Base-by-base conservation (phyloP, 768 basidiomycete species). In the Goffeauzyma gilvescens region DNA sequence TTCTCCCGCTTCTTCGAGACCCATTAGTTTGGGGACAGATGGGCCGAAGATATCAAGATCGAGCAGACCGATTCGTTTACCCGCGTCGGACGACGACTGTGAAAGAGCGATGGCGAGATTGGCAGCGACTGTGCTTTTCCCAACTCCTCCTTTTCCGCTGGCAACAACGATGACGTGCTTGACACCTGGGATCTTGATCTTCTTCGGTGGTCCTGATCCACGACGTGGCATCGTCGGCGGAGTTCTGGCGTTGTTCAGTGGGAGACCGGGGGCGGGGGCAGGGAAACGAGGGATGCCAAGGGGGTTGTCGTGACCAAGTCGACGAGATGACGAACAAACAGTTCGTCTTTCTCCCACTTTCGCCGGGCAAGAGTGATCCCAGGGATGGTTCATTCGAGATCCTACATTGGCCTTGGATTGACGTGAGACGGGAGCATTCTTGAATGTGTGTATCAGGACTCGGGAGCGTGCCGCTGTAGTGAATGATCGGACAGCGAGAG, bases 41-140 rank as follows among this genome's bases (percentile, higher is more conserved):
- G 90, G 90, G 0, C 90, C 90, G 54, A 93, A 95, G 33, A 98
- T 77, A 60, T 98, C 90, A 7, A 98, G 72, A 64, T 98, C 90
- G 0, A 98, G 71, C 15, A 96, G 65, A 0, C 90, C 90, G 2
- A 96, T 75, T 24, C 79, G 85, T 15, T 34, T 34, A 28, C 12
- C 4, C 26, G 43, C 4, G 22, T 18, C 10, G 20, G 22, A 9
- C 13, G 27, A 23, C n/a, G 38, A 32, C 37, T 44, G 21, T 34
- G 43, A 42, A 14, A 37, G 9, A 20, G 17, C 40, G 23, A 41
- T 55, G 18, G 28, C 6, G 4, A 18, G 45, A 71, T 28, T 48
- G 87, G 86, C 80, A 43, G 87, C 83, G 24, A 95, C 69, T 0
- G 86, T 95, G 48, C 83, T 86, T 65, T 93, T 96, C 14, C 89